These are phyloP conservation scores for Kalmusia sp. DNA, from an alignment of 2,329 filamentous ascomycete species.

Conservation along the genomic window DNA sequence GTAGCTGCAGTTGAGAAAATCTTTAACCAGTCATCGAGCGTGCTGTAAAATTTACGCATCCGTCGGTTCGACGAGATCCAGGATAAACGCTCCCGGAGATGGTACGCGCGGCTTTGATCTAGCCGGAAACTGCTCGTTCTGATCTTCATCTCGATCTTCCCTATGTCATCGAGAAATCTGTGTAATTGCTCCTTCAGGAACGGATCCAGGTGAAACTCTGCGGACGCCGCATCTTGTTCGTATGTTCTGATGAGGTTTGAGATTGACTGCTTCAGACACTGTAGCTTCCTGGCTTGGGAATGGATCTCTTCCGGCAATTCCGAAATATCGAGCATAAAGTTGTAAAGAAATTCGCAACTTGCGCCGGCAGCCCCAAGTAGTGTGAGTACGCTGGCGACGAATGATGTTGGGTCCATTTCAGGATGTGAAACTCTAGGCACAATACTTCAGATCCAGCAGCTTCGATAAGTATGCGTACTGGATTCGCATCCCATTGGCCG, in stretches of 20 bases:
- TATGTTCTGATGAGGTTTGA: slow-evolving; percentile 3
- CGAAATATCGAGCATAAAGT: slow-evolving; percentile 10
- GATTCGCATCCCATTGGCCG: too few relatives aligned
- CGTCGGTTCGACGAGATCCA: slow-evolving; percentile 16
- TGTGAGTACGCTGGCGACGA: slow-evolving; percentile 16
- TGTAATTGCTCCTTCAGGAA: not conserved
- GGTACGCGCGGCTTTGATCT: not conserved
- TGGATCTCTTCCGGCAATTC: slow-evolving; percentile 14
- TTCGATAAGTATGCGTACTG: too few relatives aligned
- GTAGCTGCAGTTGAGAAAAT: slow-evolving; percentile 9
- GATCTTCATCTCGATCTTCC: not conserved
- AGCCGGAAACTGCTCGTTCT: not conserved
- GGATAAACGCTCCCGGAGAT: slow-evolving; percentile 6
- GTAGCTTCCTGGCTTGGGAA: slow-evolving; percentile 7
- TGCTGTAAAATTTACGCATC: slow-evolving; percentile 13
- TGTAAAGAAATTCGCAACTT: slow-evolving; percentile 13
- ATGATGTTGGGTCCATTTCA: slow-evolving; percentile 16
- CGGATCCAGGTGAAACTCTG: slow-evolving; percentile 3
- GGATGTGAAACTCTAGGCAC: too few relatives aligned
- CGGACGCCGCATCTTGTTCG: not conserved
- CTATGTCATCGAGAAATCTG: slow-evolving; percentile 1
- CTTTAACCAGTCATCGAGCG: slow-evolving; percentile 14
- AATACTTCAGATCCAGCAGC: too few relatives aligned
- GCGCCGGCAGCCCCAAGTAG: slow-evolving; percentile 11
- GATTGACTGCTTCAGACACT: slow-evolving; percentile 9